Percentiles rank a stretch among this genome's conserved stretches.
Evolutionary conservation across 2,329 filamentous ascomycete species (phyloP).

Genomic region (Aureobasidium leucospermi): DNA sequence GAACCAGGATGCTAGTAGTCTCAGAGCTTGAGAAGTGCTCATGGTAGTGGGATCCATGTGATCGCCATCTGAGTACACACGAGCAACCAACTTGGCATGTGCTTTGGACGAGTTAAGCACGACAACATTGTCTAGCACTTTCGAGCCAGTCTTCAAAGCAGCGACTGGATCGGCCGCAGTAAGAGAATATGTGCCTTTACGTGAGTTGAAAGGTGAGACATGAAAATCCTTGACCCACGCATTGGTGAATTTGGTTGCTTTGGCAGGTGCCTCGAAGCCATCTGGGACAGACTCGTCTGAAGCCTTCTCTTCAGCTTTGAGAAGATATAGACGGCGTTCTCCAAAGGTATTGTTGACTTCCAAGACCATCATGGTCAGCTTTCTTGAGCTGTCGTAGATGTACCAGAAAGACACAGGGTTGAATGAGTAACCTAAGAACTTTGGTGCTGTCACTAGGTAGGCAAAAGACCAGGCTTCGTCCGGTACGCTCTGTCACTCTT

Average conservation of each 20-base stretch:
- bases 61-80: constrained; percentile 47
- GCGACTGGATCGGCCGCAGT: constrained; percentile 37
- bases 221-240: constrained; percentile 66
- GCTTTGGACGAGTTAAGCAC: constrained; percentile 54
- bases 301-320: constrained; percentile 36
- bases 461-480: constrained; percentile 56
- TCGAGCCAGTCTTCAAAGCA: constrained; percentile 20
- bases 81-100: constrained; percentile 54
- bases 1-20: constrained; percentile 45
- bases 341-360: constrained; percentile 75
- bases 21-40: constrained; percentile 24
- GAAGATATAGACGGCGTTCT: constrained; percentile 60
- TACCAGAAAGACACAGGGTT: constrained; percentile 78
- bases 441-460: constrained; percentile 64
- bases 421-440: constrained; percentile 63
- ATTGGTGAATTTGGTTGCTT: constrained; percentile 36
- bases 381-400: constrained; percentile 54
- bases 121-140: constrained; percentile 51
- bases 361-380: constrained; percentile 57
- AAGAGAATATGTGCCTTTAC: constrained; percentile 42
- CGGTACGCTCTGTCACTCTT: constrained; percentile 52
- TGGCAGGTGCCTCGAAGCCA: constrained; percentile 11
- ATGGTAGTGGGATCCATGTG: constrained; percentile 46
- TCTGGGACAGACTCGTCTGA: constrained; percentile 2
- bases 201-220: constrained; percentile 64